Percentiles rank a stretch among this genome's conserved stretches.
Conservation (phyloP, 1,284 basidiomycete species). For the Rhodotorula glutinis region DNA sequence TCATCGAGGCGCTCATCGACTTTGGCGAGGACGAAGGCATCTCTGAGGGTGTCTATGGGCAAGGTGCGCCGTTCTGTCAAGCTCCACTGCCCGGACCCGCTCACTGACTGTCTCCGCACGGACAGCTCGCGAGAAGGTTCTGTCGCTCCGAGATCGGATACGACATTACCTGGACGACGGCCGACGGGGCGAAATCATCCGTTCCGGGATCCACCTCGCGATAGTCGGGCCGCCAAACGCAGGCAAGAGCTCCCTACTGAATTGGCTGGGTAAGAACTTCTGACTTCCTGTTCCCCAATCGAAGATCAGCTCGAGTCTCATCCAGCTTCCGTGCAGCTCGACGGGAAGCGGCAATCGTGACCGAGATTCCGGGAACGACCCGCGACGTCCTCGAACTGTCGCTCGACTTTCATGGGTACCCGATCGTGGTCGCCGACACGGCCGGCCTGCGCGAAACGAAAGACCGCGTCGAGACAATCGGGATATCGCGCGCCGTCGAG, state of each 20-base stretch:
- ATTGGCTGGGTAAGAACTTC: conserved; percentile 64
- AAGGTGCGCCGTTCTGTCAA: conserved; percentile 55
- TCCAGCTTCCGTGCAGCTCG: conserved; percentile 56
- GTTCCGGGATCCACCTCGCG: conserved; percentile 72
- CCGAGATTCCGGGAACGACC: conserved; percentile 78
- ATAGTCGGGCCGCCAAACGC: conserved; percentile 89
- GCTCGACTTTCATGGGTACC: conserved; percentile 79
- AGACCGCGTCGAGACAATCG: conserved; percentile 76
- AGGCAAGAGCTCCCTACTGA: conserved; percentile 79
- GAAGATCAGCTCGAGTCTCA: too few species aligned
- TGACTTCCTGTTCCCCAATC: too few species aligned
- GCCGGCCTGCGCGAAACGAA: conserved; percentile 71
- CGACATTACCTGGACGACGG: conserved; percentile 61
- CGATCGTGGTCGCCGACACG: conserved; percentile 75
- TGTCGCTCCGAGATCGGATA: conserved; percentile 56
- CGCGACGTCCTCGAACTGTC: conserved; percentile 77
- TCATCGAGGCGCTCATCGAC: conserved; percentile 82
- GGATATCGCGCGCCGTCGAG: conserved; percentile 63
- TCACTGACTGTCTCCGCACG: too few species aligned
- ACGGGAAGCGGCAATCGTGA: conserved; percentile 83
- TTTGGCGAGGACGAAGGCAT: conserved; percentile 85
- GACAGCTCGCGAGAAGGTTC: conserved; percentile 21
- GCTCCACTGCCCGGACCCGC: too few species aligned
- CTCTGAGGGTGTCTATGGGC: conserved; percentile 67
- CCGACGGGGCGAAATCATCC: conserved; percentile 72